Base-by-base conservation (phyloP, 805 yeast genomes). In the Yarrowia sp. region DNA sequence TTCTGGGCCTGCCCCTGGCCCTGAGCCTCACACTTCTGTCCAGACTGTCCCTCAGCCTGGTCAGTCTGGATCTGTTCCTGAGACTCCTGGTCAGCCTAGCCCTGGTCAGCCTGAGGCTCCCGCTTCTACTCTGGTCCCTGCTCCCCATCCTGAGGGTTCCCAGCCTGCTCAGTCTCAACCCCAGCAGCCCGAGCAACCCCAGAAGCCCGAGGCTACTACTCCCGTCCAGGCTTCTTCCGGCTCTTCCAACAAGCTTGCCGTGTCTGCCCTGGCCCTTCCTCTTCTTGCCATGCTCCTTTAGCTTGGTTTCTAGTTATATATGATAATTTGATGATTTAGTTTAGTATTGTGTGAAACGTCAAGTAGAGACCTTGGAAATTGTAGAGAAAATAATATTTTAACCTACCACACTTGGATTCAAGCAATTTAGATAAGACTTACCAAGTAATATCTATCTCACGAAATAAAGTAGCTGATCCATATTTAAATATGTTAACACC, bases 171-270 rank as follows among this genome's bases (percentile, higher is more conserved):
- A 40, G 38, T 17, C 49, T n/a, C 50, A 42, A 8, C 44, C 60
- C 47, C 63, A 56, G 40, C 40, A 33, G 47, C 50, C 60, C 47
- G 49, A 56, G 40, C 40, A 33, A 39, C 50, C 65, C 14, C 65
- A 58, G 52, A 6, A 14, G 19, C 52, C 65, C 19, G 42, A 17
- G 33, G 15, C 40, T 15, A 20, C 65, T 9, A 19, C 40, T 1
- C 65, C 65, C 49, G 65, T 10, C 9, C 65, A 58, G 52, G 65
- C 61, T 5, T 39, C 44, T 20, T 55, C 61, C 5, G 61, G 61
- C 44, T 55, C 61, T n/a, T 10, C 65, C 20, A 58, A n/a, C 42
- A 43, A 33, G 42, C 40, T 42, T 14, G 40, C 65, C 10, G 15
- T 8, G 14, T 33, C 52, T 6, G 40, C 33, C 4, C 10, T 42